Evolutionary conservation across 2,329 filamentous ascomycete genomes (phyloP).

Genomic region (Trichoderma guizhouense): DNA sequence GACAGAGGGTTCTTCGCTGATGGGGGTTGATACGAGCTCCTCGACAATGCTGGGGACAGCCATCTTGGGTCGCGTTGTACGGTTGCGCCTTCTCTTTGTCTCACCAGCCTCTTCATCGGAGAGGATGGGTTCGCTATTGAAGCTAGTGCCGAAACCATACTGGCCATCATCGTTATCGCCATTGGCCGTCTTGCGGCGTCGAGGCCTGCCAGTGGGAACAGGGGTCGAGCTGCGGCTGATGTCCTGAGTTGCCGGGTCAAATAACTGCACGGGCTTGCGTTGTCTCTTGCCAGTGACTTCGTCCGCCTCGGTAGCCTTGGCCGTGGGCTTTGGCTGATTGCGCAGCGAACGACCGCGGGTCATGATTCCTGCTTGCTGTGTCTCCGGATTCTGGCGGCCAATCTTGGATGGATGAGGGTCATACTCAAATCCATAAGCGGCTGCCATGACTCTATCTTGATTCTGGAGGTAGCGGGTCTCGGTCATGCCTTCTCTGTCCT

Average conservation of each 20-base stretch:
- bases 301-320: conserved; percentile 55
- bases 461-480: conserved; percentile 47
- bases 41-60: conserved; percentile 26
- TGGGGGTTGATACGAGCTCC: conserved; percentile 23
- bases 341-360: conserved; percentile 53
- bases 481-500: conserved; percentile 40
- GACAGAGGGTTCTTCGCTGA: conserved; percentile 7
- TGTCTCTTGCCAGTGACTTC: conserved; percentile 51
- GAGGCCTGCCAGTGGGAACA: conserved; percentile 31
- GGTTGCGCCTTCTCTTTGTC: conserved; percentile 30
- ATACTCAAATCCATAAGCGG: conserved; percentile 59
- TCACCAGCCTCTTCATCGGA: conserved; percentile 32
- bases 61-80: conserved; percentile 29
- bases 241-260: conserved; percentile 50
- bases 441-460: conserved; percentile 58
- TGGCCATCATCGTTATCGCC: conserved; percentile 29
- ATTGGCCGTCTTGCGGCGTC: conserved; percentile 33
- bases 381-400: conserved; percentile 56
- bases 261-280: conserved; percentile 50
- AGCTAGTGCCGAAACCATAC: conserved; percentile 29
- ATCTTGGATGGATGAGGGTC: conserved; percentile 56
- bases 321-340: conserved; percentile 55
- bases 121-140: conserved; percentile 31
- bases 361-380: conserved; percentile 49
- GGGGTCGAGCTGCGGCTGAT: conserved; percentile 53